Percentiles rank a stretch among this genome's conserved stretches.
phyloP scores from a whole-genome alignment of 495 filamentous ascomycete species.

The Elasticomyces elasticus region DNA sequence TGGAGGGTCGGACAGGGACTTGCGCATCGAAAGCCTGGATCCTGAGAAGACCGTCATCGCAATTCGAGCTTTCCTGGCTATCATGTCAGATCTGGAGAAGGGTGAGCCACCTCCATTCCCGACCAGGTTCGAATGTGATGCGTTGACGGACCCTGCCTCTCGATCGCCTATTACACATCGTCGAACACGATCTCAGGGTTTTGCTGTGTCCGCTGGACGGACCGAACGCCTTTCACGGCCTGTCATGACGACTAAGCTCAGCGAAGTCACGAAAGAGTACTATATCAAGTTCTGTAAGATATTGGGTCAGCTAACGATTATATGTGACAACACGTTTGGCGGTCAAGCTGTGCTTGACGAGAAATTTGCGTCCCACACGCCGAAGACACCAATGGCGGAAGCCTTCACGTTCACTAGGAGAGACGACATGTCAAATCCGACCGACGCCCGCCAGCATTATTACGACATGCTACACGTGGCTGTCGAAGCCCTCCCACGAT shows the following conservation, averaged over 20 bases:
- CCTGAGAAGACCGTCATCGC: conserved; percentile 94
- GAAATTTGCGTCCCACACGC: conserved; percentile 74
- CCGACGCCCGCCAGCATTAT: conserved; percentile 86
- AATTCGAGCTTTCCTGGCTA: conserved; percentile 81
- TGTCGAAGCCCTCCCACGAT: conserved; percentile 87
- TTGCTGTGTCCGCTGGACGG: conserved; percentile 14
- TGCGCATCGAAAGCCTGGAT: conserved; percentile 85
- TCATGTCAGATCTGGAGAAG: conserved; percentile 90
- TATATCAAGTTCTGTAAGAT: conserved; percentile 90
- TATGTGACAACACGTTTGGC: conserved; percentile 94
- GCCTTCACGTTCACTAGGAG: conserved; percentile 80
- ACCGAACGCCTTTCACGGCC: conserved; percentile 58
- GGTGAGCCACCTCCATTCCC: conserved; percentile 80
- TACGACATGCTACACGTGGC: conserved; percentile 94
- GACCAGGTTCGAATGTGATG: conserved; percentile 28
- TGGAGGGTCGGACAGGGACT: conserved; percentile 55
- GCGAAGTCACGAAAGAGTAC: conserved; percentile 67
- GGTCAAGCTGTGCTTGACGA: conserved; percentile 92
- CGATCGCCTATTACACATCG: conserved; percentile 28
- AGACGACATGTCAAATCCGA: conserved; percentile 62
- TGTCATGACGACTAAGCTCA: conserved; percentile 61
- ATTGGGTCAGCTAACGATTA: conserved; percentile 84
- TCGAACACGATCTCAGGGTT: conserved; percentile 19
- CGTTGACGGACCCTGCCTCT: conserved; percentile 23
- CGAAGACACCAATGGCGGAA: conserved; percentile 88